Conservation (phyloP, 306 rosid species). For the Gynostemma pentaphyllum region DNA sequence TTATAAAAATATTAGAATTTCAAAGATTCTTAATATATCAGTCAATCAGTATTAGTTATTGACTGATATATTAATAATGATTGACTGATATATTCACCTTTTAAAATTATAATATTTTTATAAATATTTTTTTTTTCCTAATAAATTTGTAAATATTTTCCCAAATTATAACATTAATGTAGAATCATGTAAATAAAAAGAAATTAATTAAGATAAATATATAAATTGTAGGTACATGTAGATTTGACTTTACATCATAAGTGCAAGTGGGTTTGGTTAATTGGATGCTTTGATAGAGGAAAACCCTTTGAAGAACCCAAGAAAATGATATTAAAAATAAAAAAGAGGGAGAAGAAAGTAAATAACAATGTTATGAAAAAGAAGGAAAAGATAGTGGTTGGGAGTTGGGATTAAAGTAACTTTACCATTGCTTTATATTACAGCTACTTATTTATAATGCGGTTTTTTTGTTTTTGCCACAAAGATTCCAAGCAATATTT, state of each 20-base stretch:
- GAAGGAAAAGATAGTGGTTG: slow-evolving; percentile 18
- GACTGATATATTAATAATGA: too few species aligned
- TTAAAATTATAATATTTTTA: too few species aligned
- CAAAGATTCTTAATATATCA: too few species aligned
- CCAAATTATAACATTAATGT: too few species aligned
- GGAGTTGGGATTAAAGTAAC: slow-evolving; percentile 7
- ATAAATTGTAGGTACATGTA: too few species aligned
- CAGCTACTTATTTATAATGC: not conserved
- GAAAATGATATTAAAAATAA: not conserved
- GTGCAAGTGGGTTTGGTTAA: not conserved
- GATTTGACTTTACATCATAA: not conserved
- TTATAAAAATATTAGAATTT: too few species aligned
- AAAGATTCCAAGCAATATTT: slow-evolving; percentile 37
- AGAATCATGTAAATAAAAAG: too few species aligned
- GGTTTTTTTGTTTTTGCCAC: slow-evolving; percentile 14
- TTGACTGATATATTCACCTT: too few species aligned
- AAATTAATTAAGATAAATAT: too few species aligned
- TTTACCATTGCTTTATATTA: not conserved
- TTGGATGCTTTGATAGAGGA: not conserved
- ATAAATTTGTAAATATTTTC: too few species aligned
- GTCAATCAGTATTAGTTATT: too few species aligned
- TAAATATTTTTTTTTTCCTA: too few species aligned
- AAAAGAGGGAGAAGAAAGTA: not conserved
- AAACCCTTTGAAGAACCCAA: not conserved
- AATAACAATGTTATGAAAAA: not conserved